These are phyloP conservation scores for Strobilomyces confusus DNA, from an alignment of 768 basidiomycete genomes.

Conservation along the genomic window DNA sequence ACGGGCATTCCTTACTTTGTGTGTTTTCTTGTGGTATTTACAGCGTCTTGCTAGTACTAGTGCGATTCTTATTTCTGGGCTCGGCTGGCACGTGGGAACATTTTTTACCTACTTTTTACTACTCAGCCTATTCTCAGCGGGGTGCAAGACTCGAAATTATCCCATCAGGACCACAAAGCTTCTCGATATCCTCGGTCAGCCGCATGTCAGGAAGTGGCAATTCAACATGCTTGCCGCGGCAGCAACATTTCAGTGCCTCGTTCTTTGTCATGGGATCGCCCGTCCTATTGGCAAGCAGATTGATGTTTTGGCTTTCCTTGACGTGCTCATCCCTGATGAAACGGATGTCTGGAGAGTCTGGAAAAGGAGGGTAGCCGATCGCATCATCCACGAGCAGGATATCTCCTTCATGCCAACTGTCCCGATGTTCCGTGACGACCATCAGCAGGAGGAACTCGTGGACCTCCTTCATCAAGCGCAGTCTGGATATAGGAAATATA, in stretches of 20 bases:
- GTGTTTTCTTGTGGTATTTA: no score
- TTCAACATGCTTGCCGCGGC: not conserved
- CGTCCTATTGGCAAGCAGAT: not conserved
- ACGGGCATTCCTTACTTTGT: no score
- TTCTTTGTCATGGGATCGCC: not conserved
- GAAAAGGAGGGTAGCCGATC: slow-evolving; percentile 2
- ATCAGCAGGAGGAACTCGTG: no score
- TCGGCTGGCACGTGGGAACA: no score
- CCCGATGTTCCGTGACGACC: not conserved
- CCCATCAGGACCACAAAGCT: not conserved
- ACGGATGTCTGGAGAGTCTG: not conserved
- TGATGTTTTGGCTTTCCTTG: no score
- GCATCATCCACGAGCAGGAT: not conserved
- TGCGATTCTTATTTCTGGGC: no score
- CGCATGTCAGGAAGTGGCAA: not conserved
- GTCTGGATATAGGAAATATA: no score
- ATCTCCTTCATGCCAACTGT: not conserved
- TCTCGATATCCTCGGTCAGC: not conserved
- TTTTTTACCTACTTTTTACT: not conserved
- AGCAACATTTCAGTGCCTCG: not conserved
- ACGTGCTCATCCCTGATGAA: not conserved
- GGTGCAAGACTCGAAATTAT: not conserved
- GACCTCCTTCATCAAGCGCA: no score
- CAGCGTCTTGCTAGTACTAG: no score
- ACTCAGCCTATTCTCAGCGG: not conserved